Evolutionary conservation across 176 grass and related monocot species (phyloP), one percentile per base, ranked within the genome.

Genomic region (Leersia perrieri): DNA sequence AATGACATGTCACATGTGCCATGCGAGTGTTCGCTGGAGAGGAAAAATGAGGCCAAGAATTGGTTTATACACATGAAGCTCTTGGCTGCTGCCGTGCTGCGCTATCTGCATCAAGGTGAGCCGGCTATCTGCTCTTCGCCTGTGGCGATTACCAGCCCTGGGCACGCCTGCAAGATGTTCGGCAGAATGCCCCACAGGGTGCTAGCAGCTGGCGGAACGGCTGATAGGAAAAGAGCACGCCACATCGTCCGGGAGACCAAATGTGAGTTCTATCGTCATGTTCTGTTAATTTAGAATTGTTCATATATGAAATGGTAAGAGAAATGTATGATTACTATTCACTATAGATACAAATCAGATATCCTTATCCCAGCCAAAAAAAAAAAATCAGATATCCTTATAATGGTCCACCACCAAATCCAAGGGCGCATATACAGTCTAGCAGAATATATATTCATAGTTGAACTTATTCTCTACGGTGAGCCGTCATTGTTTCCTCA

Each of bases 401-500:
- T 30, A 15, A 49, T 68, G 44, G 35, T 18, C 35, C 28, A 33
- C 51, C 63, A 73, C 61, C 61, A 72, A 35, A 76, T 62, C 64
- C 35, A 62, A 47, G 36, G 3, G 16, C 36, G 14, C 63, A 14
- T 74, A 29, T 73, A 73, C 80, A 79, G 36, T 5, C 23, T 20
- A 23, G 61, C 20, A 80, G 26, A 79, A 84, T 84, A 84, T 74
- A 78, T 68, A 73, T 31, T 31, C 60, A 60, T 16, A 38, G 30
- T 65, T 39, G 42, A 70, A 76, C 69, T 76, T 58, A 74, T 18
- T 29, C 11, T 74, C 74, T 72, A 79, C 68, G 68, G 34, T 60
- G 10, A 20, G 7, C 22, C 7, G 20, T 38, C 69, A 30, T 38
- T 77, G 40, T 77, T 77, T 68, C 25, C 2, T 47, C 14, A 64